Conservation (phyloP, 2,329 filamentous ascomycete species). For the Nemania diffusa region DNA sequence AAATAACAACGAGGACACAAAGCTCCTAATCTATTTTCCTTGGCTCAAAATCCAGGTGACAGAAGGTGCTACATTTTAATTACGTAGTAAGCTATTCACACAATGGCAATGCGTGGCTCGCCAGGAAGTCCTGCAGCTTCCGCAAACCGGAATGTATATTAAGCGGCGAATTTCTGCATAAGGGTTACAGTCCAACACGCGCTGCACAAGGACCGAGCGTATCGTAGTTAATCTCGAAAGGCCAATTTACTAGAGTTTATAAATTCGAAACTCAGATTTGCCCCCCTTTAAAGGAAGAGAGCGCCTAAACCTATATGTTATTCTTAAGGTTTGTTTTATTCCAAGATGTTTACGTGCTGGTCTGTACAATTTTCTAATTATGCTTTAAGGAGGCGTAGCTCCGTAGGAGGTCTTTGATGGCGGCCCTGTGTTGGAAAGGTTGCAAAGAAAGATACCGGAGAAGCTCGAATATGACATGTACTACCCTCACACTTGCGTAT, state of each 20-base stretch:
- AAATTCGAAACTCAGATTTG: slow-evolving; percentile 23
- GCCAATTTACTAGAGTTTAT: slow-evolving; percentile 13
- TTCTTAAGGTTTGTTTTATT: slow-evolving; percentile 17
- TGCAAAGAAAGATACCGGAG: slow-evolving; percentile 22
- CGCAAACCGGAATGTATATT: slow-evolving; percentile 17
- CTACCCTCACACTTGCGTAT: slow-evolving; percentile 6
- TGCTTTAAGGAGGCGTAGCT: slow-evolving; percentile 24
- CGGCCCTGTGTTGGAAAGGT: slow-evolving; percentile 37
- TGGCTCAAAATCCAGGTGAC: slow-evolving; percentile 7
- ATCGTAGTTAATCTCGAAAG: slow-evolving; percentile 21
- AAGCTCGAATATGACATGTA: slow-evolving; percentile 18
- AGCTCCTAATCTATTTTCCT: background rate
- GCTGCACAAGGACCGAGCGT: slow-evolving; percentile 18
- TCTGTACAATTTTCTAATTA: slow-evolving; percentile 19
- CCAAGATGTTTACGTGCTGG: slow-evolving; percentile 32
- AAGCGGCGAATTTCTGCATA: slow-evolving; percentile 19
- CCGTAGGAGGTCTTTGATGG: slow-evolving; percentile 36
- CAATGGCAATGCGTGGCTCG: slow-evolving; percentile 12
- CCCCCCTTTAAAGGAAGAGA: slow-evolving; percentile 31
- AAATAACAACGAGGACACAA: slow-evolving; percentile 14
- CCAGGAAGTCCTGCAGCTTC: slow-evolving; percentile 16
- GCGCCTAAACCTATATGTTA: background rate
- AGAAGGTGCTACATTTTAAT: slow-evolving; percentile 20
- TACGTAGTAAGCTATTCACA: slow-evolving; percentile 16
- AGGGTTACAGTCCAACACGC: slow-evolving; percentile 20